Base-by-base conservation (phyloP, 2,329 filamentous ascomycete genomes). In the Colletotrichum sublineola region DNA sequence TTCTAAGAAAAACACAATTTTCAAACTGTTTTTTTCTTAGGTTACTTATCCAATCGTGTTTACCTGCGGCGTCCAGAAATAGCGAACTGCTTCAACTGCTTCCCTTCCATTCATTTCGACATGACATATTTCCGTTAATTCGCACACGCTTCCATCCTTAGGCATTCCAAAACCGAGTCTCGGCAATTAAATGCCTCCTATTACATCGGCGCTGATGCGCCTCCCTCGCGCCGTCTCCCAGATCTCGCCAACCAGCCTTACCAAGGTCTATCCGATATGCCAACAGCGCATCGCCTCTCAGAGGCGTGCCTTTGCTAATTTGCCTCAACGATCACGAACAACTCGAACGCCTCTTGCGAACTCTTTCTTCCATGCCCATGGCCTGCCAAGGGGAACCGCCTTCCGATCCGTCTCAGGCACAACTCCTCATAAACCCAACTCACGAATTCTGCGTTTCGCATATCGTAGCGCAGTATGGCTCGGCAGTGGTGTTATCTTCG, bases 401-500 rank as follows among this genome's bases (percentile, higher is more conserved):
- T 71, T 78, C 36, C 84, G 86, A 71, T 77, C 79, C 7, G 77
- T 90, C 24, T 90, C 88, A 0, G 88, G 88, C 33, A 31, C 50
- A 14, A n/a, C 55, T 86, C 83, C 20, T 86, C 86, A 8, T 85
- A 88, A 75, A 76, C 80, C 61, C 82, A 82, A 44, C 57, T 89
- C 86, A 20, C 80, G 82, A 73, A 62, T 86, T 4, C 78, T 88
- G 68, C 89, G 87, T 78, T 90, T 93, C 77, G 81, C 90, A 57
- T 94, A 93, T 79, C 89, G 93, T 76, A 86, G 89, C 42, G 92
- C 95, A 44, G 90, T 93, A 3, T 89, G 89, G 77, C 82, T 94
- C 31, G 96, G 96, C 50, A 91, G 93, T 71, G 93, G 96, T 62
- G 87, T 96, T 48, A 85, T 92, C 9, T 87, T 96, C 63, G 81